Percentiles rank a stretch among this genome's conserved stretches.
Evolutionary conservation across 805 yeast genomes (phyloP).

Genomic region (Yamadazyma sp.): DNA sequence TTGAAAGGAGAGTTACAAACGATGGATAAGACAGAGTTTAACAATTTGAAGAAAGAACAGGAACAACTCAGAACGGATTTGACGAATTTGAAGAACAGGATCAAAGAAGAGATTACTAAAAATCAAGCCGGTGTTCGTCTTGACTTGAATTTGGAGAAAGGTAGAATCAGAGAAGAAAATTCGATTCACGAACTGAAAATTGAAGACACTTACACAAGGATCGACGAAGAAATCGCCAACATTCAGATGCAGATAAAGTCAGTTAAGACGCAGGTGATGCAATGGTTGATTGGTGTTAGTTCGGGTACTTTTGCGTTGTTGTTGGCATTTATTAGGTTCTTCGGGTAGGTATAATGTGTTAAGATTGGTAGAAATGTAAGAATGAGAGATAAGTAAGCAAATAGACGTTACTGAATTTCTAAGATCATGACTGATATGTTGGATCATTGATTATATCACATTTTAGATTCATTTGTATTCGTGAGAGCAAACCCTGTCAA

Average conservation of each 20-base stretch:
- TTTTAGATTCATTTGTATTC: too few relatives aligned
- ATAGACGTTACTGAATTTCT: background rate
- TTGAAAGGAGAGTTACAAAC: constrained; percentile 88
- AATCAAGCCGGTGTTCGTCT: constrained; percentile 86
- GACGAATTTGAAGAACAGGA: constrained; percentile 78
- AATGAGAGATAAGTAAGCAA: background rate
- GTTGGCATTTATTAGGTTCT: constrained; percentile 83
- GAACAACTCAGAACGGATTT: constrained; percentile 81
- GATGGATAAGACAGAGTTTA: constrained; percentile 82
- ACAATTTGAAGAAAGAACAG: constrained; percentile 79
- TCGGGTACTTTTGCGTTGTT: constrained; percentile 97
- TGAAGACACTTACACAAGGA: constrained; percentile 91
- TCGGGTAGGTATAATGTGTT: constrained; percentile 44
- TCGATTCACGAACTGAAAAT: constrained; percentile 90
- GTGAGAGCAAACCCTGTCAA: too few relatives aligned
- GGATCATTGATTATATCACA: too few relatives aligned
- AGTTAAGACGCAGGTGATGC: constrained; percentile 95
- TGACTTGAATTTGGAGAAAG: constrained; percentile 91
- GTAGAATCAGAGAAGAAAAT: constrained; percentile 90
- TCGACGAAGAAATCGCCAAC: constrained; percentile 92
- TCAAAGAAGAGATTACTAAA: constrained; percentile 89
- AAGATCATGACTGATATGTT: background rate
- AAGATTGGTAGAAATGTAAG: background rate
- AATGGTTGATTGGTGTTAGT: constrained; percentile 97
- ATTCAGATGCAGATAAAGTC: constrained; percentile 94